Base-by-base conservation (phyloP, 2,329 filamentous ascomycete species). In the Allantophomopsis cytisporea region DNA sequence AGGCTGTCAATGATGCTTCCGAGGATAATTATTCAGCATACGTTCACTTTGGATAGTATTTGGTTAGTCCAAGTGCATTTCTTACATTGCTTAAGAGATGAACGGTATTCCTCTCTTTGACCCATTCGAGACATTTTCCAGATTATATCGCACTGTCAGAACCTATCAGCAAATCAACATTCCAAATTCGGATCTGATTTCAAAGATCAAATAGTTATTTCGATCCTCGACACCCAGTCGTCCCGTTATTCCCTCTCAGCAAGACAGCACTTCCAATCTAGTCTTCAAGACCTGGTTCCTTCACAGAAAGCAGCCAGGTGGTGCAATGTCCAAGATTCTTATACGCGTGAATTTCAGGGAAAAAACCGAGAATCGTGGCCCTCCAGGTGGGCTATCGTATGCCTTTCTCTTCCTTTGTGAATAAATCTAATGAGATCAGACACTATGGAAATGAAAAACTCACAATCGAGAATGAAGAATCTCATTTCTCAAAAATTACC, bases 231-330 rank as follows among this genome's bases (percentile, higher is more conserved):
- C 68, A 0, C 69, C 69, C 0, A 67, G 63, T 0, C 52, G 61
- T 10, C 69, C 69, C 0, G 46, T 69, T 4, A 50, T 64, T 1
- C 49, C 43, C 44, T 47, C 12, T 6, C 55, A 65, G 37, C 56
- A 61, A 16, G 53, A 62, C 35, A 63, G 63, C 4, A 66, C 60
- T 1, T 70, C 71, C 45, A 58, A 70, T 14, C 56, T 70, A 2
- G 60, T 62, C 0, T 58, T 70, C 31, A 71, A 73, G 45, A 71
- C 66, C 1, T 72, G 73, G 47, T 68, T 65, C 40, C 66, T 68
- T 0, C 59, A 54, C 31, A 44, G 55, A 1, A 52, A 54, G 2
- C 64, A 70, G 44, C 68, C 68, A 1, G 68, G 69, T 12, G 68
- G 69, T n/a, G 67, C 68, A 8, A 61, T 73, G 54, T 64, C 59